Conservation (phyloP, 345 rosid genomes). For the Mercurialis annua region DNA sequence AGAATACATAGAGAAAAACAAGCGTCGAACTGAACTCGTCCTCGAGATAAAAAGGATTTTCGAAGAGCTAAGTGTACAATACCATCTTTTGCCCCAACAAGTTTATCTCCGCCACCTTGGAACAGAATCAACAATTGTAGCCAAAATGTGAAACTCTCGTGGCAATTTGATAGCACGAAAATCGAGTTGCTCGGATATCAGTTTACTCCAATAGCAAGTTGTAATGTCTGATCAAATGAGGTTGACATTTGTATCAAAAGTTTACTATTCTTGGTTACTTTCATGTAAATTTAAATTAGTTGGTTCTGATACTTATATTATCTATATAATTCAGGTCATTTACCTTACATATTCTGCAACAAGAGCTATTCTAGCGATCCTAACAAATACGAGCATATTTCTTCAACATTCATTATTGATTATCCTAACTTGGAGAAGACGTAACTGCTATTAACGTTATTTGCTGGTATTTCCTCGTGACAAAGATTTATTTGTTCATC, state of each 20-base stretch:
- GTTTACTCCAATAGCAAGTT: too few relatives aligned
- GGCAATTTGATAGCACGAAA: neutral
- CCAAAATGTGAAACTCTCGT: conserved; percentile 9
- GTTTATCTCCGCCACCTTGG: conserved; percentile 17
- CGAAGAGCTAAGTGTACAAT: conserved; percentile 24
- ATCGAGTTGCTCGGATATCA: too few relatives aligned
- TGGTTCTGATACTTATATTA: neutral
- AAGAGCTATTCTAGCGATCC: neutral
- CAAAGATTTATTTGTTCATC: too few relatives aligned
- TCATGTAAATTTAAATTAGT: neutral
- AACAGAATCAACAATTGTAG: conserved; percentile 15
- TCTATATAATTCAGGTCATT: neutral
- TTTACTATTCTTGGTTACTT: neutral
- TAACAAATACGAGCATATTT: neutral
- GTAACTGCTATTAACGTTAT: too few relatives aligned
- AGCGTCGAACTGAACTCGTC: conserved; percentile 21
- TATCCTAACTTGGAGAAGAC: too few relatives aligned
- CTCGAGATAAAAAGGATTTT: conserved; percentile 24
- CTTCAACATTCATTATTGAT: neutral
- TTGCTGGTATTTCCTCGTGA: too few relatives aligned
- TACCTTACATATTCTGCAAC: neutral
- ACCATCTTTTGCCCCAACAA: conserved; percentile 23
- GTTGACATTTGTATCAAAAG: too few relatives aligned
- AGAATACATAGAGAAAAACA: conserved; percentile 28
- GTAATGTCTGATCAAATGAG: too few relatives aligned